Conservation (phyloP, 129 eudicot genomes). For the Artemisia annua region DNA sequence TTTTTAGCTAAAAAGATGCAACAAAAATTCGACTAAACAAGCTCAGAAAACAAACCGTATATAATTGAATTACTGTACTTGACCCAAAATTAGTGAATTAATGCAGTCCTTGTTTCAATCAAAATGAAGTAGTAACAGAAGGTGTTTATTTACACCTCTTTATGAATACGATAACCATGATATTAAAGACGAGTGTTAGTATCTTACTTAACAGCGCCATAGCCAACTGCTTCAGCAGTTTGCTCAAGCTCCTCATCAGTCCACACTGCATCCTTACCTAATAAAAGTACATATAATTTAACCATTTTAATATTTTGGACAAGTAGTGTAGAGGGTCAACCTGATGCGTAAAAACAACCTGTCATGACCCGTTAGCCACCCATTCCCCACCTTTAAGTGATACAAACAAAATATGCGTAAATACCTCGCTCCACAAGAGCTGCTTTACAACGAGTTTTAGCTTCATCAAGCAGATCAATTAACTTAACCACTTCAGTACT, state of each 20-base stretch:
- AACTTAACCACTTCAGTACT: constrained; percentile 51
- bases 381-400: too few species aligned
- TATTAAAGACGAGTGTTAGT: not conserved
- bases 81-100: too few species aligned
- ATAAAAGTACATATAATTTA: too few species aligned
- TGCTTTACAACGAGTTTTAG: constrained; percentile 75
- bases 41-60: not conserved
- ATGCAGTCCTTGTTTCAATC: too few species aligned
- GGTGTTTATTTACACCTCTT: not conserved
- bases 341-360: not conserved
- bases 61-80: not conserved
- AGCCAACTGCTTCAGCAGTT: constrained; percentile 97
- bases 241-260: constrained; percentile 76
- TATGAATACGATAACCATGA: too few species aligned
- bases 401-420: not conserved
- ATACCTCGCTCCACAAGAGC: constrained; percentile 84
- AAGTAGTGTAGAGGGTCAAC: too few species aligned
- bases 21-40: not conserved
- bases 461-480: constrained; percentile 96
- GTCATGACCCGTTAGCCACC: not conserved
- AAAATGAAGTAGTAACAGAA: too few species aligned
- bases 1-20: not conserved
- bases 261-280: constrained; percentile 43
- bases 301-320: too few species aligned
- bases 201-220: constrained; percentile 98